phyloP scores from a whole-genome alignment of 441 rosid genomes.

The Daphne laureola region DNA sequence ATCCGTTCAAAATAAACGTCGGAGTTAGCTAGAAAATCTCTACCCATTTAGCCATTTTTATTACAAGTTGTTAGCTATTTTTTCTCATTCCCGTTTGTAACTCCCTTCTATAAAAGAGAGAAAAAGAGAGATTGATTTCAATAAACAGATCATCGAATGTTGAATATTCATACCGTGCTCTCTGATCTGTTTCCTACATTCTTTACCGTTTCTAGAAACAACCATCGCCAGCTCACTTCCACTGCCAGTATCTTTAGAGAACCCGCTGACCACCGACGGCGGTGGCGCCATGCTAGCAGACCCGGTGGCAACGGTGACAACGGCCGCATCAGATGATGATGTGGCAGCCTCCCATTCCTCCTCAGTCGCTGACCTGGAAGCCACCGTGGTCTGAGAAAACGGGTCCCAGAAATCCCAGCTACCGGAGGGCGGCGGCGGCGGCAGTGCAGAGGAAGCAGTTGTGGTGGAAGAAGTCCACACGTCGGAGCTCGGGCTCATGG shows the following conservation, averaged over 20 bases:
- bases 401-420: slow-evolving; percentile 99
- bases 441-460: slow-evolving; percentile 41
- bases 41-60: no score
- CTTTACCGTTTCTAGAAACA: slow-evolving; percentile 70
- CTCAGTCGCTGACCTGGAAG: slow-evolving; percentile 35
- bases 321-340: slow-evolving; percentile 37
- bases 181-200: no score
- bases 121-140: no score
- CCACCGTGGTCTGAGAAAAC: slow-evolving; percentile 38
- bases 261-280: slow-evolving; percentile 48
- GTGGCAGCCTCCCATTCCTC: slow-evolving; percentile 79
- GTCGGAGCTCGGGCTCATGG: slow-evolving; percentile 61
- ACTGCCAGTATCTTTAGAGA: slow-evolving; percentile 48
- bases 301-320: slow-evolving; percentile 32
- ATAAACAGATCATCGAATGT: no score
- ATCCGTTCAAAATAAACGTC: no score
- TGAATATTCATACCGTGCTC: no score
- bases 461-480: slow-evolving; percentile 59
- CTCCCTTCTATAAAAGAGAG: no score
- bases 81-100: no score
- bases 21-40: no score
- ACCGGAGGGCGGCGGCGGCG: slow-evolving; percentile 49
- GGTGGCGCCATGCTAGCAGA: slow-evolving; percentile 42
- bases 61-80: no score
- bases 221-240: slow-evolving; percentile 80